These are phyloP conservation scores for Coemansia sp. DNA, from an alignment of 192 early-diverging fungal species.

Conservation along the genomic window DNA sequence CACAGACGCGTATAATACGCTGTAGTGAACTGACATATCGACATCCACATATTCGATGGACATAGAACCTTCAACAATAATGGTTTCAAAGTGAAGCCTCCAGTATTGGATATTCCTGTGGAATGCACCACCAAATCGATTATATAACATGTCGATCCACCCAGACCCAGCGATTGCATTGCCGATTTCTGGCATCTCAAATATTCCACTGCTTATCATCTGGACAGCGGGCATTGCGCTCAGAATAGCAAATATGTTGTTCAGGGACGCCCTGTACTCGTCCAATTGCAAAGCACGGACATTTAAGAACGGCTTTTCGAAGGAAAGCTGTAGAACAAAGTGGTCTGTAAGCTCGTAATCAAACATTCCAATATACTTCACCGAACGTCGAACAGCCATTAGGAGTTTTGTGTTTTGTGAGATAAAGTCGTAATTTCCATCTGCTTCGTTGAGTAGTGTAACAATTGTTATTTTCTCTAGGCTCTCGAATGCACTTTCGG, in stretches of 20 bases:
- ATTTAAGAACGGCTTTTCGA: neutral
- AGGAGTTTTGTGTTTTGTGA: neutral
- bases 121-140: neutral
- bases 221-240: neutral
- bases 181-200: neutral
- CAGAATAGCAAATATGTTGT: neutral
- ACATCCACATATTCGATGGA: neutral
- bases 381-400: neutral
- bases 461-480: neutral
- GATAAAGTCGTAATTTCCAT: neutral
- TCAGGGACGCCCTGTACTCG: neutral
- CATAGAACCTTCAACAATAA: neutral
- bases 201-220: neutral
- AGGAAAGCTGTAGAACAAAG: neutral
- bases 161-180: neutral
- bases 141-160: neutral
- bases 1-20: neutral
- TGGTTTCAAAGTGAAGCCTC: neutral
- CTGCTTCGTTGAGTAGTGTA: neutral
- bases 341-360: neutral
- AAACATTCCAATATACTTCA: neutral
- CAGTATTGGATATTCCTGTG: neutral
- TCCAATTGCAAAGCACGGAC: neutral
- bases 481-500: neutral
- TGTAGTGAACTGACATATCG: neutral